A percentile compares a stretch with the other conserved stretches of the same genome.
Evolutionary conservation across 768 basidiomycete genomes (phyloP).

Genomic region (Leccinum pellstonianum): DNA sequence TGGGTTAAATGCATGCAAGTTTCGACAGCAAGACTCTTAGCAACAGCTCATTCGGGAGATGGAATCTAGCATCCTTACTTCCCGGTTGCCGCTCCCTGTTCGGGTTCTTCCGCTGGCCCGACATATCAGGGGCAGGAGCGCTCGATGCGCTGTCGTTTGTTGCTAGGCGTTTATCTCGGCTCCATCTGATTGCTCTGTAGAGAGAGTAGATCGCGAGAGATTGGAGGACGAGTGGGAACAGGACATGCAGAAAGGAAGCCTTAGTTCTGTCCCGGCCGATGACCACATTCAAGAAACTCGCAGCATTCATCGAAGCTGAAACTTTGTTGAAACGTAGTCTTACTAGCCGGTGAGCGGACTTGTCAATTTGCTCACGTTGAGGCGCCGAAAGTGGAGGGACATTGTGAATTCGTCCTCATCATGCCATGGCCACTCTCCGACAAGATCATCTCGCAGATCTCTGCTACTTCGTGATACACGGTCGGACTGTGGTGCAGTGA

Average conservation of each 20-base stretch:
- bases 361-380: no score
- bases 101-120: not conserved
- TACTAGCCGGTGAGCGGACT: no score
- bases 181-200: conserved; percentile 14
- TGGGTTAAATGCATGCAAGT: not conserved
- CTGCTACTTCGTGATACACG: no score
- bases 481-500: no score
- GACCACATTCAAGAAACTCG: no score
- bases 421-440: no score
- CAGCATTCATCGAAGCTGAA: no score
- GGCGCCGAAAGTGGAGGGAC: no score
- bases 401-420: no score
- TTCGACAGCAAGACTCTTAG: not conserved
- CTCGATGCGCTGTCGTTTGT: not conserved
- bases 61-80: conserved; percentile 17
- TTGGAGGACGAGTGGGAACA: conserved; percentile 16
- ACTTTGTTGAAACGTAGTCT: no score
- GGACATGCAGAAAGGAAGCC: not conserved
- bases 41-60: not conserved
- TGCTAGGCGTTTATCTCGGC: not conserved
- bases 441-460: no score
- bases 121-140: not conserved
- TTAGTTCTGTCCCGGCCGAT: no score
- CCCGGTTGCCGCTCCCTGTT: conserved; percentile 29
- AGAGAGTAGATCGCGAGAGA: conserved; percentile 18